Evolutionary conservation across 1,139 yeast genomes (phyloP), one percentile per base, ranked within the genome.

Genomic region (Taphrina sp.): DNA sequence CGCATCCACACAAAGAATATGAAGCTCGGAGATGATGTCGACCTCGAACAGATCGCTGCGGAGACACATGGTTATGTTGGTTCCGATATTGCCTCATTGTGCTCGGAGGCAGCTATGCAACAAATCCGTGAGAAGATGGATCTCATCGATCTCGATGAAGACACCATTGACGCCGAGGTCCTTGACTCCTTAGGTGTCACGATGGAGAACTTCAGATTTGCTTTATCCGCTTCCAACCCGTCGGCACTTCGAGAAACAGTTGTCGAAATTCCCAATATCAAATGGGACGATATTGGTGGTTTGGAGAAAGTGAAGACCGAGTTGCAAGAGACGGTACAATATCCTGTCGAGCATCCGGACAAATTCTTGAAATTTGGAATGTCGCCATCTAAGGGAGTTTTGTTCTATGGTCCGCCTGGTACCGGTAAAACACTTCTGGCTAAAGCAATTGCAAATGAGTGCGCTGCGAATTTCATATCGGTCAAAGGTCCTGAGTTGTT

Each of bases 101-200:
- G 98, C 78, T 89, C 97, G 22, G 99, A 94, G 75, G 98, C 98
- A 61, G 99, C 98, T 60, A 84, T 84, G 92, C 92, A 84, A 73
- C 98, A 94, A 75, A 92, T 92, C 69, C 88, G 98, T 76, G 99
- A 92, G 75, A 92, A 92, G 81, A 90, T 92, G 97, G 98, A 94
- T 69, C 78, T 92, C 64, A 94, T 94, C 65, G 98, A 94, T 70
- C 78, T 94, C 65, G 98, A 94, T 63, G 97, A 92, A 73, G 98
- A 94, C 63, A 94, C 95, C 64, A 92, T 94, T 66, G 98, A 90
- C 70, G 96, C 98, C 37, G 98, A 94, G 75, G 85, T 92, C 34
- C 81, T 94, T 69, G 96, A 92, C 72, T 87, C 96, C 31, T 78
- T 94, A 65, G 98, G 98, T 61, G 98, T 94, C 60, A 90, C 98